Evolutionary conservation across 2,329 filamentous ascomycete species (phyloP).

Genomic region (Penicillium sp.): DNA sequence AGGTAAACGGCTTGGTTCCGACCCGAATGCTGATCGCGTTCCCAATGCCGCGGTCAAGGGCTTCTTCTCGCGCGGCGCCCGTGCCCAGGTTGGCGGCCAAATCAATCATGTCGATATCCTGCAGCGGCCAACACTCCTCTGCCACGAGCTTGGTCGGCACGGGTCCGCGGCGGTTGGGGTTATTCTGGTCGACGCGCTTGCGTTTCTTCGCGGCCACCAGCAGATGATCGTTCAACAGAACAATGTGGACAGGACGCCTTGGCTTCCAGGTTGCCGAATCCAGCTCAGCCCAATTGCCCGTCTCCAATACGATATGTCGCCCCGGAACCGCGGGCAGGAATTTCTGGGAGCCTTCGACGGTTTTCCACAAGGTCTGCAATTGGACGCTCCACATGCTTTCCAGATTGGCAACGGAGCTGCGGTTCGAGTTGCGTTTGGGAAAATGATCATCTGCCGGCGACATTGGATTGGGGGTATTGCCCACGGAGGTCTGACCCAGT

Average conservation of each 20-base stretch:
- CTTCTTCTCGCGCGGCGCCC: constrained; percentile 38
- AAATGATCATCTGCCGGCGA: constrained; percentile 52
- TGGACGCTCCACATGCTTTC: constrained; percentile 68
- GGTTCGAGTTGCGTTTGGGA: constrained; percentile 64
- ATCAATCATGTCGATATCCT: constrained; percentile 91
- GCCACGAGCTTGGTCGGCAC: constrained; percentile 75
- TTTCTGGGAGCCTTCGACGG: constrained; percentile 96
- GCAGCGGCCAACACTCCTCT: constrained; percentile 88
- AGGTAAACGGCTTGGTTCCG: constrained; percentile 89
- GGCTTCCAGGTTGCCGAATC: constrained; percentile 98
- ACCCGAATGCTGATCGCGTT: constrained; percentile 91
- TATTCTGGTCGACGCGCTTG: constrained; percentile 70
- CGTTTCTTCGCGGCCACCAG: constrained; percentile 91
- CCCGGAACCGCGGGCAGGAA: constrained; percentile 87
- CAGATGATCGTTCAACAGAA: constrained; percentile 90
- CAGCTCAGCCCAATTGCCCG: constrained; percentile 89
- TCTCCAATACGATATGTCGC: constrained; percentile 92
- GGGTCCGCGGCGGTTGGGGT: constrained; percentile 45
- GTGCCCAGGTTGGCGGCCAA: constrained; percentile 58
- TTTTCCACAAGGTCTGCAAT: constrained; percentile 84
- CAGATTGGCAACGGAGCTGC: constrained; percentile 79
- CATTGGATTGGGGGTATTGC: constrained; percentile 55
- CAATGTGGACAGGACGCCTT: constrained; percentile 81
- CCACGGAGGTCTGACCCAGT: constrained; percentile 44
- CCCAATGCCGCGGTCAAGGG: constrained; percentile 61